A percentile compares a stretch with the other conserved stretches of the same genome.
phyloP scores from a whole-genome alignment of 345 rosid genomes.

The Erysimum cheiranthoides region DNA sequence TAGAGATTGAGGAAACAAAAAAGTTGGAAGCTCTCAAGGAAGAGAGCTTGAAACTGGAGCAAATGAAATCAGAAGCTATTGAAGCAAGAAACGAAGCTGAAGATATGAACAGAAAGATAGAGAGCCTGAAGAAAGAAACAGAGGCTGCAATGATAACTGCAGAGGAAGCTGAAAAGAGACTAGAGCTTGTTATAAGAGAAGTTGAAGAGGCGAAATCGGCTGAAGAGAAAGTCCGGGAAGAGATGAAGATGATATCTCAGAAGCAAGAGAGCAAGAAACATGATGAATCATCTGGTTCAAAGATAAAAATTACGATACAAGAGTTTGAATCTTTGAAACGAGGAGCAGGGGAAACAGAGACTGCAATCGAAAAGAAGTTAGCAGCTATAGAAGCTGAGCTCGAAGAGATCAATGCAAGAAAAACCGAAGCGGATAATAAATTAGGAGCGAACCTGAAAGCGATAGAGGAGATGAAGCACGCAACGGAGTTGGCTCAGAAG shows the following conservation, averaged over 20 bases:
- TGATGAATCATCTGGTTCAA: conserved; percentile 35
- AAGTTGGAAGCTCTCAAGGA: conserved; percentile 35
- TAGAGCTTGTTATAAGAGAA: conserved; percentile 51
- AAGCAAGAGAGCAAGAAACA: conserved; percentile 39
- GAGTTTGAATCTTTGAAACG: conserved; percentile 61
- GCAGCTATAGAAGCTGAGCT: conserved; percentile 55
- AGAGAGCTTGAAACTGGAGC: conserved; percentile 47
- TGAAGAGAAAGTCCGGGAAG: conserved; percentile 57
- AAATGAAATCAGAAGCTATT: conserved; percentile 56
- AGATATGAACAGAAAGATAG: conserved; percentile 49
- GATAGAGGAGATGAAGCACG: conserved; percentile 68
- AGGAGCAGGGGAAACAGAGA: conserved; percentile 58
- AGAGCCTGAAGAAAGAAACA: conserved; percentile 56
- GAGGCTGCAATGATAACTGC: conserved; percentile 46
- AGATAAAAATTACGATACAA: conserved; percentile 59
- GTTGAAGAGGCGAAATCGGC: conserved; percentile 64
- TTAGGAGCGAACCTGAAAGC: conserved; percentile 59
- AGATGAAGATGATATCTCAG: conserved; percentile 57
- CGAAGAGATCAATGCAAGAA: conserved; percentile 55
- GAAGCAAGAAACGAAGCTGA: conserved; percentile 61
- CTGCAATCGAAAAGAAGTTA: conserved; percentile 54
- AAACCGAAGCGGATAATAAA: conserved; percentile 51
- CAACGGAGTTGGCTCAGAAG: conserved; percentile 73
- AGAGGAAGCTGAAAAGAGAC: conserved; percentile 57
- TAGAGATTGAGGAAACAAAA: conserved; percentile 30